Evolutionary conservation across 2,329 filamentous ascomycete species (phyloP).

Genomic region (Colletotrichum paranaense): DNA sequence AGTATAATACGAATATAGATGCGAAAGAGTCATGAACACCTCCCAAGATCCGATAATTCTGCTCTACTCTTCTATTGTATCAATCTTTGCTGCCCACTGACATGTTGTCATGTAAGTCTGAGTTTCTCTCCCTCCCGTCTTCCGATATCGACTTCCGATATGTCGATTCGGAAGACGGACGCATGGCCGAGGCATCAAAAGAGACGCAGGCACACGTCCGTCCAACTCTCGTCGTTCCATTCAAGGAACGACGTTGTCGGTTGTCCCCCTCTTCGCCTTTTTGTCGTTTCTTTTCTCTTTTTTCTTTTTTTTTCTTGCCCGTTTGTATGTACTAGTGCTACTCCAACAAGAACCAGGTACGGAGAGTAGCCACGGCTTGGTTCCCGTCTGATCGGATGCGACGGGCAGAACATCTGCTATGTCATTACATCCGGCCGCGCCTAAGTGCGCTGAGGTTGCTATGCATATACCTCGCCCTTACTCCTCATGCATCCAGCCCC

Average conservation of each 20-base stretch:
- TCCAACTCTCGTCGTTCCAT: neutral
- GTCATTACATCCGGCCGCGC: conserved; percentile 5
- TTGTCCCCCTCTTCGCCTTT: neutral
- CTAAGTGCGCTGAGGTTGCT: neutral
- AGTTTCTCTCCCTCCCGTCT: neutral
- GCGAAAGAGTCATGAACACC: no score
- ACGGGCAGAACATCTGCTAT: conserved; percentile 21
- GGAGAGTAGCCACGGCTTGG: conserved; percentile 1
- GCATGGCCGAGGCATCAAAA: neutral
- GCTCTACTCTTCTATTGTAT: no score
- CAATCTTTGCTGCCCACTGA: no score
- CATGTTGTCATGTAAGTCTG: no score
- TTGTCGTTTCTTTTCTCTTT: neutral
- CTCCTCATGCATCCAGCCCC: conserved; percentile 17
- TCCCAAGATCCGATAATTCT: no score
- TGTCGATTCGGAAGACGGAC: neutral
- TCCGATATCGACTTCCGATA: neutral
- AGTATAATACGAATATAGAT: no score
- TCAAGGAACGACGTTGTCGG: neutral
- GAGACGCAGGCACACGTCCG: neutral
- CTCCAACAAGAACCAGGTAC: no score
- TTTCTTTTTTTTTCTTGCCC: neutral
- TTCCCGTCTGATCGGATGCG: conserved; percentile 20
- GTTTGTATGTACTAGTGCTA: neutral
- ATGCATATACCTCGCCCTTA: neutral